phyloP scores from a whole-genome alignment of 2,329 filamentous ascomycete genomes.

The Monilinia fructicola region DNA sequence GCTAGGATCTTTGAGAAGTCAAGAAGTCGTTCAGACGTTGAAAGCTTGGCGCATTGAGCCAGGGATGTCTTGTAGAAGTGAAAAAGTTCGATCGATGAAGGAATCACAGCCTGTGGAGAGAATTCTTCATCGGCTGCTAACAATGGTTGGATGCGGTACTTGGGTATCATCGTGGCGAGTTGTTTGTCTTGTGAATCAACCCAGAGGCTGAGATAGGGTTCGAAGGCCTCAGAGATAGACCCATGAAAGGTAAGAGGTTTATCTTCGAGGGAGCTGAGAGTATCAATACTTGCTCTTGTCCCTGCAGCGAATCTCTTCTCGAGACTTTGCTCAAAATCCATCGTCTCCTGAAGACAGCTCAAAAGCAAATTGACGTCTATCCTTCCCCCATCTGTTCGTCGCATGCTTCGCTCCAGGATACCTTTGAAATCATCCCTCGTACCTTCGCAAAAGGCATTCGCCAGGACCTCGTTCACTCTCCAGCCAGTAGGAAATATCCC shows the following conservation, averaged over 20 bases:
- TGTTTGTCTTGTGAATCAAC: slow-evolving; percentile 94
- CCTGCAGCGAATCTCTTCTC: slow-evolving; percentile 78
- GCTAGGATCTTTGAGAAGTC: slow-evolving; percentile 84
- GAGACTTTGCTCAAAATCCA: slow-evolving; percentile 92
- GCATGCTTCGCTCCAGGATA: slow-evolving; percentile 85
- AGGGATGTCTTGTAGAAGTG: slow-evolving; percentile 93
- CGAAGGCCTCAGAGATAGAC: slow-evolving; percentile 92
- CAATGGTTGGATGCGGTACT: slow-evolving; percentile 80
- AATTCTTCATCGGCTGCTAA: slow-evolving; percentile 88
- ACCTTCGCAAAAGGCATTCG: slow-evolving; percentile 91
- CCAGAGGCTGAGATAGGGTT: slow-evolving; percentile 95
- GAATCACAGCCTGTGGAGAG: slow-evolving; percentile 81
- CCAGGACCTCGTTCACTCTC: slow-evolving; percentile 86
- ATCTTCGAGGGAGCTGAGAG: slow-evolving; percentile 75
- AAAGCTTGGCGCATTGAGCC: slow-evolving; percentile 93
- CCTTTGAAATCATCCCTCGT: slow-evolving; percentile 94
- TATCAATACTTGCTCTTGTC: slow-evolving; percentile 82
- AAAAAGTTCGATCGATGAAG: slow-evolving; percentile 94
- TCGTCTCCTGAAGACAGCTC: slow-evolving; percentile 87
- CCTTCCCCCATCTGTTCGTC: slow-evolving; percentile 71
- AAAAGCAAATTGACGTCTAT: slow-evolving; percentile 88
- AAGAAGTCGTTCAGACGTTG: slow-evolving; percentile 80
- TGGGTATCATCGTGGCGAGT: slow-evolving; percentile 78
- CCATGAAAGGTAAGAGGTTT: slow-evolving; percentile 78
- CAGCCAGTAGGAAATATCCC: slow-evolving; percentile 83